Conservation (phyloP, 345 rosid species). For the Gossypium longicalyx region DNA sequence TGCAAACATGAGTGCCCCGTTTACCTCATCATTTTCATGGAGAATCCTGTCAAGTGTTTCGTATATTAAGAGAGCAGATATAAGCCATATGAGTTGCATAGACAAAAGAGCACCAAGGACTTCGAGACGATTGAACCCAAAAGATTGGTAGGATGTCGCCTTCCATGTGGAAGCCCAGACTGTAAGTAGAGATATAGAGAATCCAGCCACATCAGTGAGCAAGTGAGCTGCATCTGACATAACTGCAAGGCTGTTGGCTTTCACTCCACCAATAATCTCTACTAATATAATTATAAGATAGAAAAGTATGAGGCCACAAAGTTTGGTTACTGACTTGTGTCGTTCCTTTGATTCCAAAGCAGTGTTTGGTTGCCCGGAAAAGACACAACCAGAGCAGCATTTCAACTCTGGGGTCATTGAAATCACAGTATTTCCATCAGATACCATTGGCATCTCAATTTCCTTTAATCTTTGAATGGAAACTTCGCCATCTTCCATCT, state of each 20-base stretch:
- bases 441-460: conserved; percentile 36
- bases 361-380: conserved; percentile 41
- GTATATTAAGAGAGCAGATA: conserved; percentile 52
- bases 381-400: conserved; percentile 37
- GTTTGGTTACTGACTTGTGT: conserved; percentile 42
- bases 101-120: conserved; percentile 77
- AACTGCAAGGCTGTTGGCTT: conserved; percentile 79
- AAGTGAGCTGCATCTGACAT: conserved; percentile 84
- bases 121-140: conserved; percentile 65
- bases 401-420: conserved; percentile 19
- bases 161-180: conserved; percentile 77
- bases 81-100: conserved; percentile 73
- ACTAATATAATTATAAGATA: conserved; percentile 49
- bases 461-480: conserved; percentile 32
- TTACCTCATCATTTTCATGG: conserved; percentile 35
- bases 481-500: conserved; percentile 53
- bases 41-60: conserved; percentile 66
- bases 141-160: conserved; percentile 55
- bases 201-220: conserved; percentile 63
- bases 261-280: conserved; percentile 65
- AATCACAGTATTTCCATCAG: conserved; percentile 25
- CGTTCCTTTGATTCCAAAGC: conserved; percentile 40
- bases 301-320: conserved; percentile 43
- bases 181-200: conserved; percentile 57
- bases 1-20: conserved; percentile 68